phyloP scores from a whole-genome alignment of 2,329 filamentous ascomycete species.

The Exophiala viscosa region DNA sequence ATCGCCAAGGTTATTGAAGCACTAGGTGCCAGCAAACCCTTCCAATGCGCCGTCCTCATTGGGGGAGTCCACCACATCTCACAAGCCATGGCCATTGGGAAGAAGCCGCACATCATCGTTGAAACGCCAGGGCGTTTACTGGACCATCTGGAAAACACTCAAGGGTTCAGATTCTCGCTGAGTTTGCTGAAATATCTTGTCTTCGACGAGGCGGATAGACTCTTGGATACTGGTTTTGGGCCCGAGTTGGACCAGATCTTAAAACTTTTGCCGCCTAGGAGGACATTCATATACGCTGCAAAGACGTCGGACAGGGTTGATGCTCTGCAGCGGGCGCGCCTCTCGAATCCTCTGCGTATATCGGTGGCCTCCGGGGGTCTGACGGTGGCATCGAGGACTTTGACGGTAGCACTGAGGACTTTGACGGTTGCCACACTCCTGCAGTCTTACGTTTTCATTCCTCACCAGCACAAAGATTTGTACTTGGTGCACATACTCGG shows the following conservation, averaged over 20 bases:
- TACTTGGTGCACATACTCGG: conserved; percentile 84
- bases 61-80: conserved; percentile 95
- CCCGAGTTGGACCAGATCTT: conserved; percentile 90
- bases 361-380: conserved; percentile 83
- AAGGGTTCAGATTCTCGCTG: conserved; percentile 87
- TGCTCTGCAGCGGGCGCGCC: conserved; percentile 80
- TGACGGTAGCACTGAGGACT: conserved; percentile 92
- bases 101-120: conserved; percentile 90
- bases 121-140: conserved; percentile 85
- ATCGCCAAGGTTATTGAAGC: conserved; percentile 86
- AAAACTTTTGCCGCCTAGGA: conserved; percentile 74
- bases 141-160: conserved; percentile 94
- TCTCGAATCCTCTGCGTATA: conserved; percentile 78
- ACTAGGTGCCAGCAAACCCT: conserved; percentile 77
- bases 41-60: conserved; percentile 82
- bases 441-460: conserved; percentile 85
- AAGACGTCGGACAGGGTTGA: conserved; percentile 95
- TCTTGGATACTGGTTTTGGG: conserved; percentile 91
- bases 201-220: conserved; percentile 89
- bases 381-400: conserved; percentile 90
- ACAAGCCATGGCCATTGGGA: conserved; percentile 86
- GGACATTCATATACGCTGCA: conserved; percentile 87
- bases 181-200: conserved; percentile 92
- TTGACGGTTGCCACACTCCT: conserved; percentile 86
- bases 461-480: conserved; percentile 81